Base-by-base conservation (phyloP, 2,329 filamentous ascomycete species). In the Aspergillus candidus region DNA sequence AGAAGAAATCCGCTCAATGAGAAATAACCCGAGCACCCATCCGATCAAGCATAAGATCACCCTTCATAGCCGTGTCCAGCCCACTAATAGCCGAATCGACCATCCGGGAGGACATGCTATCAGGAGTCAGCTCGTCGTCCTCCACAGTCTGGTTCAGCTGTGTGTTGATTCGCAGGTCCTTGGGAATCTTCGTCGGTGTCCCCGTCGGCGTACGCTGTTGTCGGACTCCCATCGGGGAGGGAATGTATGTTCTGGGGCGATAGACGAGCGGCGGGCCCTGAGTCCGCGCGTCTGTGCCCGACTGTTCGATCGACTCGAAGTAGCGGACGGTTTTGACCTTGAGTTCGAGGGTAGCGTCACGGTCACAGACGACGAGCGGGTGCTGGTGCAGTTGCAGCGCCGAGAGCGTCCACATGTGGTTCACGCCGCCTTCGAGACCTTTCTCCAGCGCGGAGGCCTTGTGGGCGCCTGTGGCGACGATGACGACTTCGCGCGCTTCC, bases 351-450 rank as follows among this genome's bases (percentile, higher is more conserved):
- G 83, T 87, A 12, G 83, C 83, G 60, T 91, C 86, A 57, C 91
- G 86, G 57, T 94, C 88, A 36, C 85, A 86, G 8, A 91, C 86
- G 53, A 93, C 82, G 74, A 93, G 81, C 41, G 87, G 83, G 57
- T 90, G 84, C 3, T 81, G 83, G 64, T 93, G 88, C 50, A 91
- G 71, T 63, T 94, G 88, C 34, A 94, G 73, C 43, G 80, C 82
- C 7, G 86, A 91, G 6, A 93, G 75, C 1, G 88, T 91, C 87
- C 88, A 94, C 85, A 91, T 91, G 69, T 93, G 88, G 65, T 89
- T 91, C 49, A 94, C 79, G 27, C 84, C 84, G 44, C 84, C 83
- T 65, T 94, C 88, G 51, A 94, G 79, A 55, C 85, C 89, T 57
- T 81, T 84, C 64, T 90, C 84, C 50, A 94, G 70, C 22, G 88